Evolutionary conservation across 2,329 filamentous ascomycete genomes (phyloP).

Genomic region (Pseudopithomyces chartarum): DNA sequence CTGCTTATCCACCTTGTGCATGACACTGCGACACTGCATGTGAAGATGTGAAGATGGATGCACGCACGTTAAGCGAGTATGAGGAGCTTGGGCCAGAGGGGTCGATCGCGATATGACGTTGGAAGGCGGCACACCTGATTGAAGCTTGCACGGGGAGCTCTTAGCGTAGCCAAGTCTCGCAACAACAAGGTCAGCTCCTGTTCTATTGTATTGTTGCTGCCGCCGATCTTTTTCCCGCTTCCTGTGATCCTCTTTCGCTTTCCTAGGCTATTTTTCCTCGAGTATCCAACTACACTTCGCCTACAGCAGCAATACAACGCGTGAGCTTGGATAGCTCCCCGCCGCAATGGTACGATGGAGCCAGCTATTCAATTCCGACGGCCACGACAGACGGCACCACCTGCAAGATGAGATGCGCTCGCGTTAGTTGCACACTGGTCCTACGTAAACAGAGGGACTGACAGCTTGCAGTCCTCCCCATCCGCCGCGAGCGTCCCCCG

Average conservation of each 20-base stretch:
- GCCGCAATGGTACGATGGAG: constrained; percentile 47
- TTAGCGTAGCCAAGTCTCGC: constrained; percentile 7
- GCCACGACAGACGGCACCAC: constrained; percentile 44
- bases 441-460: neutral
- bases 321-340: constrained; percentile 12
- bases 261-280: no score
- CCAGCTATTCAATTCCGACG: constrained; percentile 43
- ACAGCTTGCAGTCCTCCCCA: constrained; percentile 64
- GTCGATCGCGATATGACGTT: constrained; percentile 4
- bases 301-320: no score
- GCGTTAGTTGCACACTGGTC: constrained; percentile 30
- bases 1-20: no score
- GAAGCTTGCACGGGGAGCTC: neutral
- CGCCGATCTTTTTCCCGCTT: no score
- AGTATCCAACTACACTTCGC: no score
- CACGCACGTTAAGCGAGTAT: neutral
- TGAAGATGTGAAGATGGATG: neutral
- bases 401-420: constrained; percentile 50
- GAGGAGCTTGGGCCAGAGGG: neutral
- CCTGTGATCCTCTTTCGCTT: neutral
- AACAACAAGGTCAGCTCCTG: neutral
- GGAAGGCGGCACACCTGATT: no score
- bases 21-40: no score
- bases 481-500: constrained; percentile 63
- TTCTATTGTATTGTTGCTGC: no score